phyloP scores from a whole-genome alignment of 2,329 filamentous ascomycete genomes.

The Trichoderma atrobrunneum region DNA sequence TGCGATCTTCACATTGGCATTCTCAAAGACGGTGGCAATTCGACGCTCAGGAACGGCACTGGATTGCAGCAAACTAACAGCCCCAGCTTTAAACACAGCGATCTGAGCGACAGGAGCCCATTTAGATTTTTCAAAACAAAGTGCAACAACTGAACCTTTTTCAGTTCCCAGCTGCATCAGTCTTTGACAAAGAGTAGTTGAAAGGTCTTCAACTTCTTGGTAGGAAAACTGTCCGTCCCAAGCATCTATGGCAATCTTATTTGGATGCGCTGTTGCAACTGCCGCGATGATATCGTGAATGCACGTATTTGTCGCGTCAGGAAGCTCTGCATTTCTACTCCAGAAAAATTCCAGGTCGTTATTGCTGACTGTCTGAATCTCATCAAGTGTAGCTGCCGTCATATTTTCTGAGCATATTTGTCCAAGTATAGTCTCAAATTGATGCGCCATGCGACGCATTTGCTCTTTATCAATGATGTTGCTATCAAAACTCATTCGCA shows the following conservation, averaged over 20 bases:
- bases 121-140: constrained; percentile 14
- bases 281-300: not conserved
- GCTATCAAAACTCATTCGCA: constrained; percentile 10
- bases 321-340: not conserved
- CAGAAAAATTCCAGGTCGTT: constrained; percentile 3
- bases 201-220: constrained; percentile 1
- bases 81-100: constrained; percentile 7
- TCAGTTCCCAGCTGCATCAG: not conserved
- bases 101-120: constrained; percentile 2
- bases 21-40: not conserved
- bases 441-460: not conserved
- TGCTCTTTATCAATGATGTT: not conserved
- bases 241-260: constrained; percentile 2
- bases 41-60: not conserved
- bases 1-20: not conserved
- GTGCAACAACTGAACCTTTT: constrained; percentile 10
- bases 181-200: not conserved
- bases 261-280: not conserved
- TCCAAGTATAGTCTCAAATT: constrained; percentile 14
- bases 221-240: constrained; percentile 13
- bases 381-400: not conserved
- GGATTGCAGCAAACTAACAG: constrained; percentile 1
- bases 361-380: not conserved
- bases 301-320: not conserved
- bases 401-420: not conserved